Percentiles rank a stretch among this genome's conserved stretches.
These are phyloP conservation scores for Pythium aquatile DNA, from an alignment of 352 stramenopile genomes.

Conservation along the genomic window DNA sequence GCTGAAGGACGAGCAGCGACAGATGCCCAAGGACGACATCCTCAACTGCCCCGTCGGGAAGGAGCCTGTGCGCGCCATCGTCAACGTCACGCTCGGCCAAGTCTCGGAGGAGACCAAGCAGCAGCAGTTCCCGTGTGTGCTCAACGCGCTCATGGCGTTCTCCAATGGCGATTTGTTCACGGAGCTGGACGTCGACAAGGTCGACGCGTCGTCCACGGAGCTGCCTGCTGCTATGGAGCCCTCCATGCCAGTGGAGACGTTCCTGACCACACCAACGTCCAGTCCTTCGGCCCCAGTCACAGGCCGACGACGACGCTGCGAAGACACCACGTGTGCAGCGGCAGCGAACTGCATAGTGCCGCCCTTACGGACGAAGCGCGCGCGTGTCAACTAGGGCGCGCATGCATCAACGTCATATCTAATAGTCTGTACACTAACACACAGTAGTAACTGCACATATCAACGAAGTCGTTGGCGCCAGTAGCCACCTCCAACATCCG, in stretches of 20 bases:
- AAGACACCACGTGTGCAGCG: constrained; percentile 4
- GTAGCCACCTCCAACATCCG: neutral
- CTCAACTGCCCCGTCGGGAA: constrained; percentile 52
- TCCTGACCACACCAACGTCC: neutral
- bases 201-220: constrained; percentile 15
- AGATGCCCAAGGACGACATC: constrained; percentile 52
- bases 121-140: constrained; percentile 72
- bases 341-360: neutral
- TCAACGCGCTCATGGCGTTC: constrained; percentile 83
- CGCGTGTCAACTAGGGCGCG: constrained; percentile 12
- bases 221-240: neutral
- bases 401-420: neutral
- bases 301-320: constrained; percentile 23
- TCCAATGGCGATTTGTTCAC: constrained; percentile 66
- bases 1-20: constrained; percentile 60
- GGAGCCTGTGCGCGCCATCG: constrained; percentile 66
- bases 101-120: constrained; percentile 53
- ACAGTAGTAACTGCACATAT: neutral
- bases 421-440: neutral
- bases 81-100: constrained; percentile 79
- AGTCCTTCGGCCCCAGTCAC: neutral
- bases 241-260: neutral
- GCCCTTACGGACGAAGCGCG: constrained; percentile 11
- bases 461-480: neutral
- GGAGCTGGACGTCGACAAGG: constrained; percentile 47